Percentiles rank a stretch among this genome's conserved stretches.
phyloP scores from a whole-genome alignment of 2,329 filamentous ascomycete species.

The Nemania sp. region DNA sequence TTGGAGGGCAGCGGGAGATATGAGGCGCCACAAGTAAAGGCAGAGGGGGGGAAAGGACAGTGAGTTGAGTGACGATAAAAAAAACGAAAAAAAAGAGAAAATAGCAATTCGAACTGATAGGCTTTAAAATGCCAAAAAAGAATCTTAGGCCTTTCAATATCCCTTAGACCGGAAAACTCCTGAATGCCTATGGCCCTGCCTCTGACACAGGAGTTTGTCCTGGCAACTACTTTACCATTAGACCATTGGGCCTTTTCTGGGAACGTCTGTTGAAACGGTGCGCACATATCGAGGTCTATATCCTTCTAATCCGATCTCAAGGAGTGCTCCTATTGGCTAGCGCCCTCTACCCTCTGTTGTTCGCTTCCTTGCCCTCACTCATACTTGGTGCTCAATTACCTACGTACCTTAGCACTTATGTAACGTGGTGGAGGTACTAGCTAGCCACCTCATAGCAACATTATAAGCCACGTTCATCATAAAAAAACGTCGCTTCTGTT shows the following conservation, averaged over 20 bases:
- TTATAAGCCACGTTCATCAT: neutral
- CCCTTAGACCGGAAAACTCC: too few relatives aligned
- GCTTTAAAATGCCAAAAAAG: conserved; percentile 17
- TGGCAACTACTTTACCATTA: too few relatives aligned
- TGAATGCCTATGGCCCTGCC: too few relatives aligned
- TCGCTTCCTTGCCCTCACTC: too few relatives aligned
- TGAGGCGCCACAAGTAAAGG: too few relatives aligned
- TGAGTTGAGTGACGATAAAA: neutral
- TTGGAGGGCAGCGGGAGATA: too few relatives aligned
- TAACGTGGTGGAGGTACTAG: neutral
- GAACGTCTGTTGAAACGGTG: neutral
- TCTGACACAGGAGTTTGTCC: too few relatives aligned
- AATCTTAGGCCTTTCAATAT: conserved; percentile 8
- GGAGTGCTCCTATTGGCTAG: neutral
- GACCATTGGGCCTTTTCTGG: too few relatives aligned
- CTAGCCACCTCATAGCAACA: too few relatives aligned
- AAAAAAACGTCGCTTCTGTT: too few relatives aligned
- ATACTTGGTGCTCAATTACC: too few relatives aligned
- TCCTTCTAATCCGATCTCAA: neutral
- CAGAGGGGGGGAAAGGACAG: neutral
- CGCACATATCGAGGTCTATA: conserved; percentile 23
- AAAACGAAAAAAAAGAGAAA: neutral
- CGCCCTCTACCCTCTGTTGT: neutral
- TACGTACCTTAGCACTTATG: too few relatives aligned
- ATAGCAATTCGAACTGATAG: neutral